These are phyloP conservation scores for Penstemon barbatus DNA, from an alignment of 257 asterid genomes.

Conservation along the genomic window DNA sequence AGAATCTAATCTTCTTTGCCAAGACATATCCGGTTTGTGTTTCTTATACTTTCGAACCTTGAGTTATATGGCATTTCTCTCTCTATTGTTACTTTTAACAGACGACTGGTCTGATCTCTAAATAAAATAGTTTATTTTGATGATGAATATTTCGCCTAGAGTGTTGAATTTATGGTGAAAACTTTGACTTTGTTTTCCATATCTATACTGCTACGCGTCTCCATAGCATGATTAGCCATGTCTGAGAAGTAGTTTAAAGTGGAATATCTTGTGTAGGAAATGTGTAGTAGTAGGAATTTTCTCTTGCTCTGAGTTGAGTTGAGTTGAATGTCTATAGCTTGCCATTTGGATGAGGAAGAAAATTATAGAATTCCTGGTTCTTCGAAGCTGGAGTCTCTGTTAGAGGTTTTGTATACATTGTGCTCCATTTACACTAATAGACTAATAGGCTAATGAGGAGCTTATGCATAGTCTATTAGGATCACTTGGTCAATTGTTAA, in stretches of 20 bases:
- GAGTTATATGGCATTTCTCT: conserved; percentile 9
- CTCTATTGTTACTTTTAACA: not conserved
- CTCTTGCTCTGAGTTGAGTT: conserved; percentile 1
- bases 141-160: not conserved
- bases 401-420: not conserved
- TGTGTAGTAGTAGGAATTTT: not conserved
- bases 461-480: not conserved
- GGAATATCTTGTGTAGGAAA: not conserved
- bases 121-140: not conserved
- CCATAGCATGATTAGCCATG: not conserved
- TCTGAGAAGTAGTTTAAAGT: not conserved
- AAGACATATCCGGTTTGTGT: conserved; percentile 79
- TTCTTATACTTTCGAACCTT: conserved; percentile 21
- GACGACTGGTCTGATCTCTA: not conserved
- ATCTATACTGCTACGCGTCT: not conserved
- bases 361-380: not conserved
- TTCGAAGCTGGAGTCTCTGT: not conserved
- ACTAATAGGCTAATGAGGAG: not conserved
- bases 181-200: not conserved
- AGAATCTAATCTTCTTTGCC: conserved; percentile 89
- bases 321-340: not conserved
- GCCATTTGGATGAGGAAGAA: not conserved
- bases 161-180: not conserved
- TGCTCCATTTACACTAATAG: not conserved
- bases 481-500: not conserved